phyloP scores from a whole-genome alignment of 306 rosid species.

The Aeschynomene evenia region DNA sequence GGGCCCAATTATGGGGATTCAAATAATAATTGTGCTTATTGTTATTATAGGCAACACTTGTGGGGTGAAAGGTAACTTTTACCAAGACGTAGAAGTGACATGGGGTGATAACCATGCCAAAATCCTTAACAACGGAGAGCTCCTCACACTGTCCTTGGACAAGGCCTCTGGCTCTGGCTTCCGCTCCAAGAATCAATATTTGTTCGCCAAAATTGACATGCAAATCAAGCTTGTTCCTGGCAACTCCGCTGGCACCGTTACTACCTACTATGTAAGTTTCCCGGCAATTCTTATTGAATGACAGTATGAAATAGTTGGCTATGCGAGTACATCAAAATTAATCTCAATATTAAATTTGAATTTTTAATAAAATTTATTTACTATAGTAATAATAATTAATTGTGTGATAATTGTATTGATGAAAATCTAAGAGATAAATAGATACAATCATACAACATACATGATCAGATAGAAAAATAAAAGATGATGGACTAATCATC shows the following conservation, averaged over 20 bases:
- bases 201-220: conserved; percentile 64
- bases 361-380: too few species aligned
- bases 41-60: not conserved
- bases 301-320: too few species aligned
- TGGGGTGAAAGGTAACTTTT: conserved; percentile 28
- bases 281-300: too few species aligned
- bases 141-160: conserved; percentile 46
- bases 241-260: conserved; percentile 58
- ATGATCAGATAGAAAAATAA: too few species aligned
- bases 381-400: too few species aligned
- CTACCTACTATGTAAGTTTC: conserved; percentile 51
- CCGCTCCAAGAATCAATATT: conserved; percentile 45
- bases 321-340: too few species aligned
- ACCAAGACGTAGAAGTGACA: conserved; percentile 51
- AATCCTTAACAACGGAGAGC: conserved; percentile 40
- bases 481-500: too few species aligned
- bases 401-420: too few species aligned
- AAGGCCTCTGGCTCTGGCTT: conserved; percentile 54
- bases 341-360: too few species aligned
- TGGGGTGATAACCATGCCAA: conserved; percentile 62
- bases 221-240: conserved; percentile 66
- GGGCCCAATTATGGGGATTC: not conserved
- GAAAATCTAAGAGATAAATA: too few species aligned
- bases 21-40: too few species aligned
- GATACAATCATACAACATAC: too few species aligned